Evolutionary conservation across 306 rosid species (phyloP).

Genomic region (Citrullus colocynthis): DNA sequence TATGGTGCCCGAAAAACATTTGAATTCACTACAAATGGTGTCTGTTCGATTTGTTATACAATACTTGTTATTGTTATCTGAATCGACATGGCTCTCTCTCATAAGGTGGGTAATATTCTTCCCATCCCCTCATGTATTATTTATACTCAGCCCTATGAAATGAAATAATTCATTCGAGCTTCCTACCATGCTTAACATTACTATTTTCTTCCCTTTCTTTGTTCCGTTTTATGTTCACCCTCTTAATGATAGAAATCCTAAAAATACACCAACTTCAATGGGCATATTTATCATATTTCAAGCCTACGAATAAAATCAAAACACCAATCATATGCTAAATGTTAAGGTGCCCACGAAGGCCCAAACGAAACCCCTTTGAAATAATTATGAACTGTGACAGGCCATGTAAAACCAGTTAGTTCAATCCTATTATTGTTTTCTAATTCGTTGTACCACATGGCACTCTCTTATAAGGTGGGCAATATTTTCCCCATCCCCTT

Average conservation of each 20-base stretch:
- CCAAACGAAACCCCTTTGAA: not conserved
- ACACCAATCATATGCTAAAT: not conserved
- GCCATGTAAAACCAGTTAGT: too few species aligned
- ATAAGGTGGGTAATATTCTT: not conserved
- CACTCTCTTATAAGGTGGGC: not conserved
- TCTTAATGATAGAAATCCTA: not conserved
- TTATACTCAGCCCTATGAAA: not conserved
- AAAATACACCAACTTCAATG: not conserved
- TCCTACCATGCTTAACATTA: not conserved
- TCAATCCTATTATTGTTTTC: too few species aligned
- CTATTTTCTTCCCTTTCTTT: not conserved
- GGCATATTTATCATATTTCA: not conserved
- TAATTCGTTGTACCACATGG: not conserved
- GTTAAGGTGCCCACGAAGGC: too few species aligned
- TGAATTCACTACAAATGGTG: not conserved
- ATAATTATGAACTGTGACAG: not conserved
- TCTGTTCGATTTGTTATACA: not conserved
- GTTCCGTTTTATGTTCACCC: too few species aligned
- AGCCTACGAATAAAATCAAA: not conserved
- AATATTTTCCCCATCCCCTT: not conserved
- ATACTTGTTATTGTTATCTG: not conserved
- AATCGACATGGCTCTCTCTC: not conserved
- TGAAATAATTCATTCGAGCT: not conserved
- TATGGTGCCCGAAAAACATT: too few species aligned
- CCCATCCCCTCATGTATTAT: not conserved